Conservation (phyloP, 441 rosid genomes). For the Iberis amara region DNA sequence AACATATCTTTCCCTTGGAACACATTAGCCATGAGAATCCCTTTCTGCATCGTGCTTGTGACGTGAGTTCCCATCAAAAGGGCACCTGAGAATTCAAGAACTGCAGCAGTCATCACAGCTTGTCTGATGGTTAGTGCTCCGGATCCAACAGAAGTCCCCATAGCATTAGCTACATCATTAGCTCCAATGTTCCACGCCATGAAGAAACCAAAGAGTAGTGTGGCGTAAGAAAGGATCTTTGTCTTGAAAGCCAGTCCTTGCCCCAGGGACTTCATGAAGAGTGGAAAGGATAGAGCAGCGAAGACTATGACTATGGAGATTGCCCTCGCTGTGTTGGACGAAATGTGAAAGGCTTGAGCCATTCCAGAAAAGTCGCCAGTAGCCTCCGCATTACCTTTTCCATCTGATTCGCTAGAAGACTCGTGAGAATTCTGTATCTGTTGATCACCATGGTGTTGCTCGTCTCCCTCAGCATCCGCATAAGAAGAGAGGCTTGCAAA, state of each 20-base stretch:
- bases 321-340: conserved; percentile 65
- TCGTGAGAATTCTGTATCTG: conserved; percentile 28
- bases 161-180: conserved; percentile 97
- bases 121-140: conserved; percentile 76
- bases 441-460: conserved; percentile 31
- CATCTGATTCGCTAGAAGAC: conserved; percentile 33
- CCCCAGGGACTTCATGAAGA: conserved; percentile 70
- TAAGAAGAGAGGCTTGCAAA: conserved; percentile 71
- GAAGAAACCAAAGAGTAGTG: conserved; percentile 79
- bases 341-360: conserved; percentile 77
- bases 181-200: conserved; percentile 99
- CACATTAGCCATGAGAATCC: conserved; percentile 75
- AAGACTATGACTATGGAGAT: conserved; percentile 63
- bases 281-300: conserved; percentile 66
- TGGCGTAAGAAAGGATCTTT: conserved; percentile 58
- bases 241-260: conserved; percentile 64
- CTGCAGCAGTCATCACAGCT: conserved; percentile 86
- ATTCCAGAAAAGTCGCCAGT: conserved; percentile 49
- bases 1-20: conserved; percentile 81
- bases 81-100: conserved; percentile 95
- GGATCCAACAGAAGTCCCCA: conserved; percentile 98
- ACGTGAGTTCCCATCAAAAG: conserved; percentile 94
- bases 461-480: conserved; percentile 57
- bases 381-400: conserved; percentile 29
- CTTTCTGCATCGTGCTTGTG: conserved; percentile 96